Percentiles rank a stretch among this genome's conserved stretches.
phyloP scores from a whole-genome alignment of 2,329 filamentous ascomycete species.

The Akanthomyces lecanii region DNA sequence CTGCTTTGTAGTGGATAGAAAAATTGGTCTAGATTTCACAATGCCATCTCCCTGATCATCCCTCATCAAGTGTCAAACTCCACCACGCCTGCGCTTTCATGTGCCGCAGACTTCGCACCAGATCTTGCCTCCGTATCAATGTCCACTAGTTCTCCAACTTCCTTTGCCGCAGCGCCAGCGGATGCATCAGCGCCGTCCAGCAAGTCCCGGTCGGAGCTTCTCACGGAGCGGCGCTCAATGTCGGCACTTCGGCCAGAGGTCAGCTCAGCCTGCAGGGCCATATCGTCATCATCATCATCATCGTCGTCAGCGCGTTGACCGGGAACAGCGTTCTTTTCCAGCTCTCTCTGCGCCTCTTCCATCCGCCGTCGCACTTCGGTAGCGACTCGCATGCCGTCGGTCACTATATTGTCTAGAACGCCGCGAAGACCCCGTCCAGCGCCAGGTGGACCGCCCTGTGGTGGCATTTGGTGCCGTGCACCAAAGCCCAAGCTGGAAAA shows the following conservation, averaged over 20 bases:
- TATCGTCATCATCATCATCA: conserved; percentile 61
- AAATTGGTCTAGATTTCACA: neutral
- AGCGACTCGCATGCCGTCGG: conserved; percentile 93
- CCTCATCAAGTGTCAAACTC: conserved; percentile 39
- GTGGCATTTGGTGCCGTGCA: conserved; percentile 35
- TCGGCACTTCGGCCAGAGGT: conserved; percentile 43
- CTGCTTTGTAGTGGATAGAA: neutral
- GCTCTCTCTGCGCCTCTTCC: conserved; percentile 90
- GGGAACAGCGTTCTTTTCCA: conserved; percentile 71
- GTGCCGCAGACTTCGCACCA: conserved; percentile 19
- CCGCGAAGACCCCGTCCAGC: conserved; percentile 76
- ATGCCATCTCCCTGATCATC: neutral
- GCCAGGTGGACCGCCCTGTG: conserved; percentile 36
- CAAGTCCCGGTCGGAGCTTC: conserved; percentile 64
- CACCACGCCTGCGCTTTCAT: conserved; percentile 34
- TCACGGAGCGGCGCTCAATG: conserved; percentile 58
- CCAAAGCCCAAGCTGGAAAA: conserved; percentile 69
- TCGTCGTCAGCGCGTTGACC: conserved; percentile 64
- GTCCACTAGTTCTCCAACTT: conserved; percentile 20
- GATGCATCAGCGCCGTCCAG: conserved; percentile 71
- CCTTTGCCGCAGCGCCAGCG: conserved; percentile 45
- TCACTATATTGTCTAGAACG: conserved; percentile 95
- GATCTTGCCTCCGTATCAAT: neutral
- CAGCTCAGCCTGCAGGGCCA: conserved; percentile 30
- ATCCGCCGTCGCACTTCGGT: conserved; percentile 87